phyloP scores from a whole-genome alignment of 116 monocot species.

The Trichopus zeylanicus region DNA sequence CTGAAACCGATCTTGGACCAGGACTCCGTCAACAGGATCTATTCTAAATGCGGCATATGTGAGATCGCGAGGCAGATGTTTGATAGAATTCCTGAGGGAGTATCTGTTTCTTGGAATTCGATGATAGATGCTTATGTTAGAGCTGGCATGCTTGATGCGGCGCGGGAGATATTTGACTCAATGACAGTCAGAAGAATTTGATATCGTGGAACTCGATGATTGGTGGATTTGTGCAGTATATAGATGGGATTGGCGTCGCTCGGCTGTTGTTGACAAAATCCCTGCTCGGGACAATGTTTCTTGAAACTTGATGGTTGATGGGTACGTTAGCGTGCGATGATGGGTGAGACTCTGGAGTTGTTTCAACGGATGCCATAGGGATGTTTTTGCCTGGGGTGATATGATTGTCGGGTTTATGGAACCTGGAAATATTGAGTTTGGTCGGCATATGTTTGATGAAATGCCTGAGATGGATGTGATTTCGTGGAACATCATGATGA shows the following conservation, averaged over 20 bases:
- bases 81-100: slow-evolving; percentile 29
- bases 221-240: slow-evolving; percentile 18
- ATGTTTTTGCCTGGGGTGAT: slow-evolving; percentile 39
- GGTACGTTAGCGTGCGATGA: slow-evolving; percentile 23
- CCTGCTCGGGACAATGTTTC: slow-evolving; percentile 24
- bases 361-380: slow-evolving; percentile 43
- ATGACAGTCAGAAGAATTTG: slow-evolving; percentile 29
- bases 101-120: slow-evolving; percentile 50
- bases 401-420: slow-evolving; percentile 40
- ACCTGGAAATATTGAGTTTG: slow-evolving; percentile 19
- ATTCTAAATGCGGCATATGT: slow-evolving; percentile 20
- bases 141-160: slow-evolving; percentile 20
- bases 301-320: slow-evolving; percentile 56
- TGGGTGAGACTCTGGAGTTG: slow-evolving; percentile 22
- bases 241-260: slow-evolving; percentile 18
- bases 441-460: slow-evolving; percentile 23
- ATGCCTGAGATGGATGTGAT: slow-evolving; percentile 48
- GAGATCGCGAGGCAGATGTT: slow-evolving; percentile 36
- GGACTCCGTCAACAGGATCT: too few species aligned
- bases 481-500: slow-evolving; percentile 52
- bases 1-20: too few species aligned
- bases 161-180: slow-evolving; percentile 26
- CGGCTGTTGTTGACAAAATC: slow-evolving; percentile 30
- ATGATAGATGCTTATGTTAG: slow-evolving; percentile 58
- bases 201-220: slow-evolving; percentile 67